Conservation (phyloP, 345 rosid species). For the Cardiospermum halicacabum region DNA sequence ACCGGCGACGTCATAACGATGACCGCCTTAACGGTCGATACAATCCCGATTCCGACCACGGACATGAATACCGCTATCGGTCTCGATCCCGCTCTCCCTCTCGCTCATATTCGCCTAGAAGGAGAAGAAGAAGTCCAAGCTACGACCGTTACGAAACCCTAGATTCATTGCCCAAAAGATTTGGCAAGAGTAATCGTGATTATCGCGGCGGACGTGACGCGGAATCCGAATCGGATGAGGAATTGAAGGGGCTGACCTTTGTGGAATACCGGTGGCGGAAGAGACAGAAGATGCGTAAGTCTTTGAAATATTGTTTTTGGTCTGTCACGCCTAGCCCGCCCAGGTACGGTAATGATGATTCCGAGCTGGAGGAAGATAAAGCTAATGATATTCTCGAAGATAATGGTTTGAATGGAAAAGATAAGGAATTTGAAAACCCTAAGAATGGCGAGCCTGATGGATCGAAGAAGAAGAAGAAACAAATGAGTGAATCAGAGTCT, state of each 20-base stretch:
- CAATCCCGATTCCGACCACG: conserved; percentile 26
- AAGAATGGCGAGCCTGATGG: conserved; percentile 28
- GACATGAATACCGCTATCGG: conserved; percentile 18
- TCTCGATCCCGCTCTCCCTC: conserved; percentile 15
- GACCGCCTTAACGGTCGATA: conserved; percentile 23
- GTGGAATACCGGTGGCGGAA: conserved; percentile 82
- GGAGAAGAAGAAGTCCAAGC: conserved; percentile 17
- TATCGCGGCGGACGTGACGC: conserved; percentile 35
- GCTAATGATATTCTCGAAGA: conserved; percentile 36
- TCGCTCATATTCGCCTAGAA: conserved; percentile 23
- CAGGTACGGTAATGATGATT: conserved; percentile 38
- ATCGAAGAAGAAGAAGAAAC: conserved; percentile 31
- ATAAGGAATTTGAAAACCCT: conserved; percentile 18
- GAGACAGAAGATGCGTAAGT: conserved; percentile 85
- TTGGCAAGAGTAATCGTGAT: conserved; percentile 56
- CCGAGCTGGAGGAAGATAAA: conserved; percentile 33
- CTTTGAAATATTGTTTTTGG: conserved; percentile 57
- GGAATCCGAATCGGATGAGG: conserved; percentile 86
- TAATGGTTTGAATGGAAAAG: conserved; percentile 32
- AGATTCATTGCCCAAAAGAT: conserved; percentile 49
- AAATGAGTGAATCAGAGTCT: conserved; percentile 22
- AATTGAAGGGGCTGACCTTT: conserved; percentile 64
- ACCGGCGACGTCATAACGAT: conserved; percentile 18
- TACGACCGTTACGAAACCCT: conserved; percentile 9
- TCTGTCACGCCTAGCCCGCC: conserved; percentile 77